Evolutionary conservation across 2,329 filamentous ascomycete species (phyloP).

Genomic region (Orbilia blumenaviensis): DNA sequence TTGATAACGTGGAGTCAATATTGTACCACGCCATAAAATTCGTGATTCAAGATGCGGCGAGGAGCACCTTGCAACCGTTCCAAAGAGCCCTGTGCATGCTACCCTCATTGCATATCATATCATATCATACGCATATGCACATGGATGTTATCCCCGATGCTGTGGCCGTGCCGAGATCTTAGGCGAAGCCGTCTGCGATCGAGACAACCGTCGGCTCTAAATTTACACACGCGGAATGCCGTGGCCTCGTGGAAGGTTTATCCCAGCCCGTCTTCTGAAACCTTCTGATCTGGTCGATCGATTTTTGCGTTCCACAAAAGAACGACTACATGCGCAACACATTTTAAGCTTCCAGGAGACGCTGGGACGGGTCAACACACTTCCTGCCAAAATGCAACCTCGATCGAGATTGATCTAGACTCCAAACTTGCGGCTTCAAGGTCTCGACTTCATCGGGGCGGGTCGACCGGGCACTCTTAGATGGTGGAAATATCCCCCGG

Average conservation of each 20-base stretch:
- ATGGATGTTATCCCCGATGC: no score
- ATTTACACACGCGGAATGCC: background rate
- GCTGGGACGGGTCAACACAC: background rate
- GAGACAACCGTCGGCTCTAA: background rate
- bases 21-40: background rate
- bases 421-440: no score
- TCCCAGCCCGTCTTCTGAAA: conserved; percentile 9
- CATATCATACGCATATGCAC: no score
- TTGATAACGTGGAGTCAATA: background rate
- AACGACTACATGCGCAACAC: conserved; percentile 40
- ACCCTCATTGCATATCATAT: conserved; percentile 19
- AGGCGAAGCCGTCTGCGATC: background rate
- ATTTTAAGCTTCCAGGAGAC: conserved; percentile 1
- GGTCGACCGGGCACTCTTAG: no score
- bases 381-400: background rate
- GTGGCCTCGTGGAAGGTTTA: conserved; percentile 7
- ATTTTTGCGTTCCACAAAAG: conserved; percentile 17
- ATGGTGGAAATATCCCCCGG: no score
- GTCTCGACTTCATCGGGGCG: no score
- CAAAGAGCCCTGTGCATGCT: background rate
- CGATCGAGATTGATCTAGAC: background rate
- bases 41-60: conserved; percentile 5
- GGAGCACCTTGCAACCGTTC: conserved; percentile 20
- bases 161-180: background rate
- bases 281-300: background rate